Conservation (phyloP, 192 early-diverging fungal genomes). For the Entomortierella lignicola region DNA sequence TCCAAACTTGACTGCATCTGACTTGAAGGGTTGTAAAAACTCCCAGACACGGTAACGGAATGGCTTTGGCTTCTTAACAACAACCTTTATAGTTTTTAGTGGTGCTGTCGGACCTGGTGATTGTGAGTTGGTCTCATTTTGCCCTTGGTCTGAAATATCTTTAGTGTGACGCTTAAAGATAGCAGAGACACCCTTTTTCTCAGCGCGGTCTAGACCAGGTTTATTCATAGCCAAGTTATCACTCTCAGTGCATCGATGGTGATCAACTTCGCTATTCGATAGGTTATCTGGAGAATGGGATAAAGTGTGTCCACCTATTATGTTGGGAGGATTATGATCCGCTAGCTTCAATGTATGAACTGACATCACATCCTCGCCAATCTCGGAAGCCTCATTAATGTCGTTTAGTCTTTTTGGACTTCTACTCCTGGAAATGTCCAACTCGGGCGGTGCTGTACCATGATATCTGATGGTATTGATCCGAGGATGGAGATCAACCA, state of each 20-base stretch:
- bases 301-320: not conserved
- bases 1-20: conserved; percentile 61
- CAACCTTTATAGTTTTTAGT: conserved; percentile 21
- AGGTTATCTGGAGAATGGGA: not conserved
- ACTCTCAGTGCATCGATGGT: not conserved
- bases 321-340: conserved; percentile 1
- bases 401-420: not conserved
- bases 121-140: not conserved
- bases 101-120: not conserved
- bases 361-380: not conserved
- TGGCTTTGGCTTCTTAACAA: conserved; percentile 27
- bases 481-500: conserved; percentile 14
- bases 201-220: not conserved
- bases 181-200: conserved; percentile 3
- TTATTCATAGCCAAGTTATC: not conserved
- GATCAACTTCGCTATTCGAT: not conserved
- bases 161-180: conserved; percentile 12
- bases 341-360: conserved; percentile 16
- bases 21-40: conserved; percentile 42
- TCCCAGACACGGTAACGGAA: conserved; percentile 58
- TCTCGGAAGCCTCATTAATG: not conserved
- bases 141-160: not conserved
- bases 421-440: not conserved
- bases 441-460: conserved; percentile 23
- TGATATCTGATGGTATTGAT: conserved; percentile 5